Evolutionary conservation across 208 protist species (phyloP).

Genomic region (Trypanosoma boissoni): DNA sequence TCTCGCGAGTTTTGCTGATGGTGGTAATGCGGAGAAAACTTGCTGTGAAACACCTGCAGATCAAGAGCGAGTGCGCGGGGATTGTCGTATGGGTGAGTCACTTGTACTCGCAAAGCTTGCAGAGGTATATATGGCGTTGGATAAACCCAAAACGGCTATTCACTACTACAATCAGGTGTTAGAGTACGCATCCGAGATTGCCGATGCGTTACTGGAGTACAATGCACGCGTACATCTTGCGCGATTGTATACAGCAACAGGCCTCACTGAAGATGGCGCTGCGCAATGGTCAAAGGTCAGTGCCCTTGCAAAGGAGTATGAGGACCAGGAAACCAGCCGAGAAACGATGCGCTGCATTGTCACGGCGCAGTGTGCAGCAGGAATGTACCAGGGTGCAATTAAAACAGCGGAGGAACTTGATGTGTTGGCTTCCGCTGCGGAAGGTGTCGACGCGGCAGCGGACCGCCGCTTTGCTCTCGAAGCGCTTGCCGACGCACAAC

Average conservation of each 20-base stretch:
- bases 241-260: slow-evolving; percentile 59
- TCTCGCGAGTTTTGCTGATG: slow-evolving; percentile 52
- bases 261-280: slow-evolving; percentile 39
- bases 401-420: slow-evolving; percentile 72
- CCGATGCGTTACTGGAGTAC: slow-evolving; percentile 78
- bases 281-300: slow-evolving; percentile 78
- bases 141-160: slow-evolving; percentile 66
- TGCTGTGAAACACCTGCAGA: slow-evolving; percentile 1
- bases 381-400: slow-evolving; percentile 66
- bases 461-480: slow-evolving; percentile 81
- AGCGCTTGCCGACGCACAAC: slow-evolving; percentile 71
- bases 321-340: slow-evolving; percentile 77
- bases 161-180: slow-evolving; percentile 77
- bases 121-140: slow-evolving; percentile 69
- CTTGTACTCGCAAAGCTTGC: slow-evolving; percentile 74
- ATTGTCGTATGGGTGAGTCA: slow-evolving; percentile 53
- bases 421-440: slow-evolving; percentile 46
- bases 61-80: slow-evolving; percentile 23
- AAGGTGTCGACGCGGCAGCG: slow-evolving; percentile 61
- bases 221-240: slow-evolving; percentile 72
- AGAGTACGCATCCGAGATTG: slow-evolving; percentile 56
- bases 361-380: slow-evolving; percentile 52
- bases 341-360: slow-evolving; percentile 88
- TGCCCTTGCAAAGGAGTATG: slow-evolving; percentile 74
- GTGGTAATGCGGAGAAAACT: slow-evolving; percentile 34